Evolutionary conservation across 2,329 filamentous ascomycete species (phyloP), one percentile per base, ranked within the genome.

Genomic region (Calonectria leucothoes): DNA sequence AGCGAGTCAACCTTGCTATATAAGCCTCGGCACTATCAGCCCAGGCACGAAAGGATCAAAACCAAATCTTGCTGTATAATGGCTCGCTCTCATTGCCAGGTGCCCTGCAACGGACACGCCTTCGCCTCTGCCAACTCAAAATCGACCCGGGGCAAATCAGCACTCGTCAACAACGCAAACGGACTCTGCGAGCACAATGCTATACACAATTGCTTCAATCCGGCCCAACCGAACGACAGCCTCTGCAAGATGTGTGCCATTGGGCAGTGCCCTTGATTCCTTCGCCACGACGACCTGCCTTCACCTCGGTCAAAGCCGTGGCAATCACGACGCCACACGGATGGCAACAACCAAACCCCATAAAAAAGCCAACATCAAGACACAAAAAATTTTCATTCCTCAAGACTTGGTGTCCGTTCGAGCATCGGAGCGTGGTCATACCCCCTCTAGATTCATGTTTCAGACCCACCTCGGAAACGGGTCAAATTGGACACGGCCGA

Each of bases 171-270:
- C 49, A 72, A 71, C 29, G 78, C 79, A 52, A 73, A 80, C 33
- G 72, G 73, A 11, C 65, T 81, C 23, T 81, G 79, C 64, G 78
- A 76, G 66, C 79, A 81, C 61, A 77, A 71, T 29, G 57, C 77
- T 48, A 66, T 77, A n/a, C 79, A 81, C 66, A 75, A 77, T 49
- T 81, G 79, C 70, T 73, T 70, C 49, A 73, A 78, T 31, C 71
- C 71, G 23, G 76, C 74, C 27, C 71, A 75, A 15, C 59, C 75
- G 33, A 77, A 75, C 27, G 72, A 73, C 23, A 74, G 39, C 4
- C 78, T 78, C 48, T 81, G 79, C 71, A 74, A 74, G 42, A 81
- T 81, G 79, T 81, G 79, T 45, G 74, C 76, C 27, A 70, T 70
- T 37, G 76, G 76, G 35, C 78, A 79, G 57, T 80, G 78, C 27